Base-by-base conservation (phyloP, 169 alveolate genomes). In the Eimeria sp. region DNA sequence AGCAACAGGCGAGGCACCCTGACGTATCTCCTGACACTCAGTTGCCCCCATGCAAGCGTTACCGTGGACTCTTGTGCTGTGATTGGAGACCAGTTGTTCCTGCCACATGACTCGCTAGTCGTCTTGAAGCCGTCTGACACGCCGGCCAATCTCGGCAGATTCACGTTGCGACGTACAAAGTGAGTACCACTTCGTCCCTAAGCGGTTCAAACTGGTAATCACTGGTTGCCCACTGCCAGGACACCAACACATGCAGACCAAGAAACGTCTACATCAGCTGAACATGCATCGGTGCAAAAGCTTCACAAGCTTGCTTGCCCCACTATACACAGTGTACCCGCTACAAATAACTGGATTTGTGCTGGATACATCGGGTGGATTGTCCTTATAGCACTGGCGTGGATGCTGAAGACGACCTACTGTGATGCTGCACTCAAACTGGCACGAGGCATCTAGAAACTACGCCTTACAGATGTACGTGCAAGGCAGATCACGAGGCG, bases 61-160 rank as follows among this genome's bases (percentile, higher is more conserved):
- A 87, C 54, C 40, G 51, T 54, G 27, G 94, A 61, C n/a, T 25
- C 83, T 11, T 87, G 94, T 40, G 22, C 94, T 22, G n/a, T 34
- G 22, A 34, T 87, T 13, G 83, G 7, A 10, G 43, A 65, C 51
- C 82, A 49, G 10, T 45, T 61, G 22, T 87, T 87, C 47, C 47
- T 27, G 78, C 94, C 80, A n/a, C 80, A 20, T 20, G 94, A 18
- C 22, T 65, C 70, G 70, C 9, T 87, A 22, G 30, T 87, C 65
- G 43, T 87, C 63, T 45, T 87, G 27, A 87, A 43, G 70, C 94
- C 94, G 14, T 22, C 94, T n/a, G 70, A 65, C 49, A 14, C 83
- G 65, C 94, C 94, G 51, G 94, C 45, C 34, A 87, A 65, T 22
- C 94, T 87, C 30, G 94, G 94, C 20, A 14, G 83, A n/a, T 54